phyloP scores from a whole-genome alignment of 176 grass and related monocot species.

The Microstegium vimineum region DNA sequence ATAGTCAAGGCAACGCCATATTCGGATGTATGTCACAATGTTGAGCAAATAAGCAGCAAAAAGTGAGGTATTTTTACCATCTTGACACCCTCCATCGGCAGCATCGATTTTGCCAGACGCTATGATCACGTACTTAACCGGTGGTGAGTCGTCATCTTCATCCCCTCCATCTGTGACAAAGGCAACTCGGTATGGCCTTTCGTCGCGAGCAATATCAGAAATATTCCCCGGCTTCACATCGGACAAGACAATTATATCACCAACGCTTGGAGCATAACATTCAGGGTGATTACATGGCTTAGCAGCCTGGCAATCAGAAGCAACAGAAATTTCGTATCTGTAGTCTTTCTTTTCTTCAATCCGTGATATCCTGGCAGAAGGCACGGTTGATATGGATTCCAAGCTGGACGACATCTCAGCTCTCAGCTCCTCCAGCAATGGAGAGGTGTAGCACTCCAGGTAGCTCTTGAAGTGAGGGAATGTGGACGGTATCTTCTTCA shows the following conservation, averaged over 20 bases:
- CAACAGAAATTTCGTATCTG: constrained; percentile 8
- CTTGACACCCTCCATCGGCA: not conserved
- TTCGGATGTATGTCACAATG: constrained; percentile 46
- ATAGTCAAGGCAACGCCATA: constrained; percentile 52
- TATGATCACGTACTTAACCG: constrained; percentile 23
- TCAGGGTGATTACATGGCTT: constrained; percentile 18
- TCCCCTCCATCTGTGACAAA: constrained; percentile 35
- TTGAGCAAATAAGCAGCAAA: constrained; percentile 64
- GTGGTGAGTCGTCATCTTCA: constrained; percentile 28
- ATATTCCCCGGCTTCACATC: constrained; percentile 19
- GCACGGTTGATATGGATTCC: constrained; percentile 39
- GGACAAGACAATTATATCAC: constrained; percentile 57
- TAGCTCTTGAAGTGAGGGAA: constrained; percentile 40
- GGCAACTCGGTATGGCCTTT: constrained; percentile 25
- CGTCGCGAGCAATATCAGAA: constrained; percentile 34
- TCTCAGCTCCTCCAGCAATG: constrained; percentile 61
- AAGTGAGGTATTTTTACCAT: not conserved
- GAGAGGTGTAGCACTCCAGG: constrained; percentile 39
- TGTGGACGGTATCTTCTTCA: constrained; percentile 45
- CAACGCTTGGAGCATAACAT: constrained; percentile 41
- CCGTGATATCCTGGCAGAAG: constrained; percentile 36
- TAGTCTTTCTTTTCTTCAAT: constrained; percentile 18
- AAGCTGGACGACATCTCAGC: constrained; percentile 52
- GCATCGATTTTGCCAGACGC: constrained; percentile 35
- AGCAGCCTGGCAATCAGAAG: not conserved